Evolutionary conservation across 306 rosid genomes (phyloP), one percentile per base, ranked within the genome.

Genomic region (Vachellia pachyceras): DNA sequence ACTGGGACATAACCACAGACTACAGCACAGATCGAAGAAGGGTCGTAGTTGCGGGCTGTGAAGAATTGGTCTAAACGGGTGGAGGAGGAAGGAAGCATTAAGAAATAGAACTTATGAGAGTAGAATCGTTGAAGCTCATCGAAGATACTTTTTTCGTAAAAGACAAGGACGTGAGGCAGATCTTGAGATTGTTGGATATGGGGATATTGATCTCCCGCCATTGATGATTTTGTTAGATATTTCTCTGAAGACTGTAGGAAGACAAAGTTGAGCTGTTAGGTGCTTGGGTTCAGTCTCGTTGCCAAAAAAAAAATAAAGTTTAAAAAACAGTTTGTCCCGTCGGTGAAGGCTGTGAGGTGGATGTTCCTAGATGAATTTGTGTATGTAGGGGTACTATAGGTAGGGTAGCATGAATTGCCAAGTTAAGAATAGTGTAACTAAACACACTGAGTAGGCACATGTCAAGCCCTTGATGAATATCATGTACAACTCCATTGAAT

Each of bases 101-200:
- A 46, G 25, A 85, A 45, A 35, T n/a, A 41, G 39, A 76, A 86
- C 17, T 46, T 77, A 37, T 73, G 35, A 23, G 79, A 40, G 63
- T 39, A 6, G 61, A 18, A 50, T 33, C 12, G 40, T 35, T n/a
- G 60, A 3, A 73, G 78, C 2, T 1, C 0, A 0, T 6, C 10
- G 76, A 37, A 17, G 37, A 72, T 0, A 3, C 29, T 10, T 0
- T 78, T 82, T 10, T 49, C 46, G 6, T 49, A 8, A 15, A 75
- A 69, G 36, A 83, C 70, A 9, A 86, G 63, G 47, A 86, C 76
- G 41, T 41, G 37, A 4, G 85, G 83, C 75, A 77, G 85, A 11
- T 36, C 25, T 0, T 73, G 37, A 69, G 46, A 15, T 3, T 20
- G 15, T 25, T 41, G 40, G 40, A n/a, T 35, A 14, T 6, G 22